These are phyloP conservation scores for Rhynchospora breviuscula DNA, from an alignment of 176 grass and related monocot species.

Conservation along the genomic window DNA sequence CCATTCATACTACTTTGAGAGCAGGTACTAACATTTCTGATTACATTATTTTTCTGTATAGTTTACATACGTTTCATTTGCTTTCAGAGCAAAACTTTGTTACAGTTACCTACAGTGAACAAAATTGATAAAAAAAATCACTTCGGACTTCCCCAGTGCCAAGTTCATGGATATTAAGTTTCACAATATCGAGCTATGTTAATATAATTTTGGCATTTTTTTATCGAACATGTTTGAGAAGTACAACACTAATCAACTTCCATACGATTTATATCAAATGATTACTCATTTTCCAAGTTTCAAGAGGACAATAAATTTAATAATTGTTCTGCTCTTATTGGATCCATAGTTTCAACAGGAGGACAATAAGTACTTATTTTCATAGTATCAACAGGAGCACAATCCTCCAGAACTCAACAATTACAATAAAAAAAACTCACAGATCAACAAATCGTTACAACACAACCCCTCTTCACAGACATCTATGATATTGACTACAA, in stretches of 20 bases:
- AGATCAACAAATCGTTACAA: background rate
- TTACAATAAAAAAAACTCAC: slow-evolving; percentile 4
- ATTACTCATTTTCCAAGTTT: background rate
- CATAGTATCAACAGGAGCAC: slow-evolving; percentile 7
- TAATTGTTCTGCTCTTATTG: too few relatives aligned
- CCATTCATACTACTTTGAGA: background rate
- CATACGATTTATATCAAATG: background rate
- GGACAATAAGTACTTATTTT: background rate
- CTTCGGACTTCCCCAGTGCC: background rate
- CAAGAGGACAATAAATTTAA: background rate
- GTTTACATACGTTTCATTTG: background rate
- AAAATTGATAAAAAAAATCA: background rate
- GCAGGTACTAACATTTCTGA: background rate
- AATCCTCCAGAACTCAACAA: slow-evolving; percentile 22
- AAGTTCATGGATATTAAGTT: background rate
- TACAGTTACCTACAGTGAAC: background rate
- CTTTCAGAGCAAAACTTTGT: too few relatives aligned
- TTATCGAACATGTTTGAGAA: background rate
- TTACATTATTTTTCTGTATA: background rate
- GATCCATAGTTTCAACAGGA: background rate
- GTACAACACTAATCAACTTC: background rate
- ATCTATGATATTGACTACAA: background rate
- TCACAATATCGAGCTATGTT: too few relatives aligned
- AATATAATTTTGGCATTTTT: background rate
- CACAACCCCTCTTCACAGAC: background rate